phyloP scores from a whole-genome alignment of 805 yeast genomes.

The Cyberlindnera amylophila region DNA sequence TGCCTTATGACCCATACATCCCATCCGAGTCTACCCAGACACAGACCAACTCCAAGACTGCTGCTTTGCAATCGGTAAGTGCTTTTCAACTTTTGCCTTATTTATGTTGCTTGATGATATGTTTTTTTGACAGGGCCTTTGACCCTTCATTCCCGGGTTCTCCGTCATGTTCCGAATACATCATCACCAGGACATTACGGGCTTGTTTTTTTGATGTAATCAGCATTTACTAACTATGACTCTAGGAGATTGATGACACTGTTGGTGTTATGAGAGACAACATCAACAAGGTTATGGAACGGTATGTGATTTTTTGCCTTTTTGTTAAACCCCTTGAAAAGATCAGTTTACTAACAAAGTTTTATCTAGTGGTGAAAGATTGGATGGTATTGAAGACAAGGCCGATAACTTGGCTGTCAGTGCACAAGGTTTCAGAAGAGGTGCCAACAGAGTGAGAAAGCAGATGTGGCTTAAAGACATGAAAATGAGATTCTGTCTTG shows the following conservation, averaged over 20 bases:
- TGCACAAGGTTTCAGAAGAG: slow-evolving; percentile 93
- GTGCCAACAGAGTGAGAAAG: slow-evolving; percentile 95
- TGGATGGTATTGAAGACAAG: slow-evolving; percentile 87
- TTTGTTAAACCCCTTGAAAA: slow-evolving; percentile 46
- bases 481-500: slow-evolving; percentile 90
- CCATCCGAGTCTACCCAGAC: slow-evolving; percentile 45
- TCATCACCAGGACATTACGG: too few species aligned
- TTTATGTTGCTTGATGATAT: too few species aligned
- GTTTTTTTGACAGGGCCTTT: too few species aligned
- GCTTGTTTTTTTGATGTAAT: too few species aligned
- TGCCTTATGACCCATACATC: slow-evolving; percentile 82
- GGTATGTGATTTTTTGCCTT: slow-evolving; percentile 20
- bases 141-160: not conserved
- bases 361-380: slow-evolving; percentile 87
- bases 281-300: slow-evolving; percentile 90
- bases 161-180: too few species aligned
- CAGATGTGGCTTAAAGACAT: slow-evolving; percentile 99
- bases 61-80: slow-evolving; percentile 79
- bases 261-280: slow-evolving; percentile 97
- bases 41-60: slow-evolving; percentile 39
- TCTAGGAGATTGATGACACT: slow-evolving; percentile 84
- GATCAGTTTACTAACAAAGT: slow-evolving; percentile 61
- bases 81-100: too few species aligned
- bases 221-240: slow-evolving; percentile 30
- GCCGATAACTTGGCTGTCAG: slow-evolving; percentile 89